A percentile compares a stretch with the other conserved stretches of the same genome.
These are phyloP conservation scores for Entamoeba histolytica DNA, from an alignment of 208 protist species.

Conservation along the genomic window DNA sequence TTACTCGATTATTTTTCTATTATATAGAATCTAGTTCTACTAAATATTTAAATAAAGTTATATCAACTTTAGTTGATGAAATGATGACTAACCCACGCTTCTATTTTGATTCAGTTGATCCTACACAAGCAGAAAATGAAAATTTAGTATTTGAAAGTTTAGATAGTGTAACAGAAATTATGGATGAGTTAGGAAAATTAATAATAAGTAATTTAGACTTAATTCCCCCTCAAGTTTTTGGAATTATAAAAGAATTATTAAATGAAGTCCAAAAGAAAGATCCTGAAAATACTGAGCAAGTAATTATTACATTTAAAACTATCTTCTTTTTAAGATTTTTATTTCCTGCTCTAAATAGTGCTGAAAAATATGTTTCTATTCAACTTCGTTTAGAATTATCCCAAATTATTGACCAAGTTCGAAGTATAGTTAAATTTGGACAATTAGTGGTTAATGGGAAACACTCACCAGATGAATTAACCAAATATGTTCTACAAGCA, in stretches of 20 bases:
- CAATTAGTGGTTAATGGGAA: not conserved
- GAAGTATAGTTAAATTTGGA: not conserved
- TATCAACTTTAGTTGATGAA: not conserved
- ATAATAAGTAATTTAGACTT: not conserved
- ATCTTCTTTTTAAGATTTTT: not conserved
- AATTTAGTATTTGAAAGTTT: not conserved
- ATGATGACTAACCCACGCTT: not conserved
- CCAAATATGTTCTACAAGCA: not conserved
- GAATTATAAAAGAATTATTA: not conserved
- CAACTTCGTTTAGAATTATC: not conserved
- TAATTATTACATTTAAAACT: not conserved
- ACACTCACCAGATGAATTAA: not conserved
- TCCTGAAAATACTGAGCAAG: not conserved
- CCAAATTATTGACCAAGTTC: not conserved
- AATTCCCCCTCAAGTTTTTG: not conserved
- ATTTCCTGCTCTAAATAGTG: not conserved
- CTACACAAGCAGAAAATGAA: not conserved
- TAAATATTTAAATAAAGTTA: not conserved
- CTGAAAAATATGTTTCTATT: not conserved
- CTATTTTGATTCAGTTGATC: not conserved
- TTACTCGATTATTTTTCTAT: not conserved
- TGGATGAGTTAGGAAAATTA: not conserved
- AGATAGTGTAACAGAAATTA: not conserved
- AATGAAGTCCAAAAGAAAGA: not conserved
- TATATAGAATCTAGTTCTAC: not conserved